Percentiles rank a stretch among this genome's conserved stretches.
Evolutionary conservation across 805 yeast species (phyloP).

Genomic region (Wickerhamomyces sydowiorum): DNA sequence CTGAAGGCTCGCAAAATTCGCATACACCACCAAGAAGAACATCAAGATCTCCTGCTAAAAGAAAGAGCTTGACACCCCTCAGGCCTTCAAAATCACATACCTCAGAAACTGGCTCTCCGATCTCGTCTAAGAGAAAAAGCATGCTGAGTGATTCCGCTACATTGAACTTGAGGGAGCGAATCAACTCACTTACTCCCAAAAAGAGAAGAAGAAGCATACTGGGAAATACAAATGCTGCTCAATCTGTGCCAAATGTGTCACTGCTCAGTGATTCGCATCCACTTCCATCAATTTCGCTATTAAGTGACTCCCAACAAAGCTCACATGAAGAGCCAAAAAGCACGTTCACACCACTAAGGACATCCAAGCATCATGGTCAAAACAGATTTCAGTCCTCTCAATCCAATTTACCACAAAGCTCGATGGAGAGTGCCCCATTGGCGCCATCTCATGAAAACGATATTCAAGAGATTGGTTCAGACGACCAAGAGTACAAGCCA

Average conservation of each 20-base stretch:
- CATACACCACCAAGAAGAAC: not conserved
- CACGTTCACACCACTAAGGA: constrained; percentile 21
- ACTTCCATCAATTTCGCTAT: not conserved
- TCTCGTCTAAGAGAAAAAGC: constrained; percentile 17
- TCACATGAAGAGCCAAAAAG: constrained; percentile 12
- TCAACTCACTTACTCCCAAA: constrained; percentile 22
- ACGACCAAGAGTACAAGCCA: constrained; percentile 14
- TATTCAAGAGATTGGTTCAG: constrained; percentile 1
- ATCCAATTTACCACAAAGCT: not conserved
- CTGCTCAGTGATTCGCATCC: not conserved
- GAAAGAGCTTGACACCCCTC: constrained; percentile 15
- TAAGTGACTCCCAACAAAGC: constrained; percentile 2
- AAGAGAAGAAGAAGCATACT: constrained; percentile 11
- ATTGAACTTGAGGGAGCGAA: constrained; percentile 13
- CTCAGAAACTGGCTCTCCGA: constrained; percentile 25
- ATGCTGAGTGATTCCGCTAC: constrained; percentile 2
- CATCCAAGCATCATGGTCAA: constrained; percentile 8
- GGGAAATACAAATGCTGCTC: not conserved
- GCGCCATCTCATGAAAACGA: constrained; percentile 19
- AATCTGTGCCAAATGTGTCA: not conserved
- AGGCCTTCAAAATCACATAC: constrained; percentile 22
- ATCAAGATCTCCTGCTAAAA: not conserved
- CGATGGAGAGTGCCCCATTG: constrained; percentile 12
- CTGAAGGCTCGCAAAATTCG: not conserved
- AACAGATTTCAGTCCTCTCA: not conserved